A percentile compares a stretch with the other conserved stretches of the same genome.
Evolutionary conservation across 371 early-diverging fungal genomes (phyloP).

Genomic region (Catenaria anguillulae): DNA sequence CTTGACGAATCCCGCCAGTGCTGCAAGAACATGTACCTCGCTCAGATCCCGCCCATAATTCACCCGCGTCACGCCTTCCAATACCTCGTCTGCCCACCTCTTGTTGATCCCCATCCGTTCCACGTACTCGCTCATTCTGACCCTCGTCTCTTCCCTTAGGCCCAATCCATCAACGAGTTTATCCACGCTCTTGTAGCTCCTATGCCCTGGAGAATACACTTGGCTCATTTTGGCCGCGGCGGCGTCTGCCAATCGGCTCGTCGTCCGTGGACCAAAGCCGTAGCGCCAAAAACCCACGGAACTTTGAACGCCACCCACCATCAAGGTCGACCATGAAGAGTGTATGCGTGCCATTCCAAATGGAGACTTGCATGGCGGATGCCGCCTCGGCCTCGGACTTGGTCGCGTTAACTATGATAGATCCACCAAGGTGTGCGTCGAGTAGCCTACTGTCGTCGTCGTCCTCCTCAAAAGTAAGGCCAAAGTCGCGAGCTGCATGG

Average conservation of each 20-base stretch:
- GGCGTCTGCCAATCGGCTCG: constrained; percentile 7
- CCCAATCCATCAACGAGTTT: constrained; percentile 17
- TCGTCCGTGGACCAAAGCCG: not conserved
- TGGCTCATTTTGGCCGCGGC: constrained; percentile 12
- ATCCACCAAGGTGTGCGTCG: constrained; percentile 33
- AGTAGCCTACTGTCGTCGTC: constrained; percentile 13
- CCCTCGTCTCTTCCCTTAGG: constrained; percentile 16
- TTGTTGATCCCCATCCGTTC: constrained; percentile 17
- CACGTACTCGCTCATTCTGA: constrained; percentile 26
- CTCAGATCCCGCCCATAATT: constrained; percentile 56
- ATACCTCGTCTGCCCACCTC: constrained; percentile 27
- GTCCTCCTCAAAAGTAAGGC: constrained; percentile 14
- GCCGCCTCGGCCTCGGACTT: too few relatives aligned
- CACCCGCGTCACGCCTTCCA: constrained; percentile 44
- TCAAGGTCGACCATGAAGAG: constrained; percentile 25
- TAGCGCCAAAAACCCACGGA: not conserved
- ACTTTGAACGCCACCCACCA: constrained; percentile 1
- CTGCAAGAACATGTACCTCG: constrained; percentile 41
- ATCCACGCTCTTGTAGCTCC: constrained; percentile 14
- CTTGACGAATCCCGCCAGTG: constrained; percentile 24
- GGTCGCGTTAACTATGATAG: constrained; percentile 19
- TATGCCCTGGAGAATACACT: constrained; percentile 12
- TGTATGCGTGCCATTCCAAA: too few relatives aligned
- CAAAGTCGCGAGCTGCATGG: constrained; percentile 34
- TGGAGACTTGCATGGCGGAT: too few relatives aligned